These are phyloP conservation scores for Ophiostoma himal-ulmi DNA, from an alignment of 2,329 filamentous ascomycete species.

Conservation along the genomic window DNA sequence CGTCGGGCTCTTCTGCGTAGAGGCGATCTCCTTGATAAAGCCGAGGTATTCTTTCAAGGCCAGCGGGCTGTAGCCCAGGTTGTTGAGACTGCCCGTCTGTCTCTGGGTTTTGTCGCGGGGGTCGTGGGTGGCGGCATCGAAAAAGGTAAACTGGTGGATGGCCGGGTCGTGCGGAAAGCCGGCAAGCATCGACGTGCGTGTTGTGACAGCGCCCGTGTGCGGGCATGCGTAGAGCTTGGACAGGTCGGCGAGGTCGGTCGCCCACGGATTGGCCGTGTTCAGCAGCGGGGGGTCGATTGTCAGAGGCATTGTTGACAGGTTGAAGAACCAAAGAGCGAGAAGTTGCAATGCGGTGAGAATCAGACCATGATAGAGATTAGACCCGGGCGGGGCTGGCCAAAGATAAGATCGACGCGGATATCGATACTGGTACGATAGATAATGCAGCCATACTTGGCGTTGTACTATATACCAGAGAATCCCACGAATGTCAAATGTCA, in stretches of 20 bases:
- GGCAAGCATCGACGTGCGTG: constrained; percentile 59
- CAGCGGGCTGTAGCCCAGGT: constrained; percentile 66
- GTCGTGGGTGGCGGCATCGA: constrained; percentile 38
- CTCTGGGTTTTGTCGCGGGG: constrained; percentile 25
- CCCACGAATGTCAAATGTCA: no score
- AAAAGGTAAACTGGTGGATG: constrained; percentile 62
- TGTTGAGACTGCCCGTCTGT: constrained; percentile 55
- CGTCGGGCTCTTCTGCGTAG: constrained; percentile 18
- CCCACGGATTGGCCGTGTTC: constrained; percentile 73
- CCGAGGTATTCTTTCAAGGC: constrained; percentile 53
- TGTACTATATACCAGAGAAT: constrained; percentile 20
- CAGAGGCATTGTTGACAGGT: constrained; percentile 41
- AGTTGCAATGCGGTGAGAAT: not conserved
- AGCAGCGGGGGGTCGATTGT: constrained; percentile 59
- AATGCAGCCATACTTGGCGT: constrained; percentile 13
- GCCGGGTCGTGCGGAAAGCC: constrained; percentile 58
- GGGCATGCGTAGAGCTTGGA: constrained; percentile 53
- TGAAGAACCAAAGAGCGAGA: not conserved
- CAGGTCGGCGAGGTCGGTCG: constrained; percentile 59
- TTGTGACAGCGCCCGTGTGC: constrained; percentile 67
- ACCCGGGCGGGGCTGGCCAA: constrained; percentile 24
- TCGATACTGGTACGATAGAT: not conserved
- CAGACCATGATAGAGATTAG: not conserved
- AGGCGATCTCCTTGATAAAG: constrained; percentile 48
- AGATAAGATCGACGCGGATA: constrained; percentile 27